A percentile compares a stretch with the other conserved stretches of the same genome.
These are phyloP conservation scores for Cylindrotheca fusiformis DNA, from an alignment of 108 stramenopile species.

Conservation along the genomic window DNA sequence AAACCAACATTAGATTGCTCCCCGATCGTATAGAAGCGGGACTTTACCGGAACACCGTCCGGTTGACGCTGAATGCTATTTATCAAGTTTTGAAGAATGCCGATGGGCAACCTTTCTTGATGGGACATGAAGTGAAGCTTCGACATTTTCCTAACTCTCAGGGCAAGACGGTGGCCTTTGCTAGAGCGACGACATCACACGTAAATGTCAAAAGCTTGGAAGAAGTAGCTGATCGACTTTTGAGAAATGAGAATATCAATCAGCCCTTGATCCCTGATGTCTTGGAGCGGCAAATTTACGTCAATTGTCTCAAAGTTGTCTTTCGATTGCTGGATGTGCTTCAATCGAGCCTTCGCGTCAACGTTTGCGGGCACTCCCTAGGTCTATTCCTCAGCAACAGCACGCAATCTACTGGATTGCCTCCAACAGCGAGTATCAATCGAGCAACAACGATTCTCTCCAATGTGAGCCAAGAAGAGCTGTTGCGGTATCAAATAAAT, in stretches of 20 bases:
- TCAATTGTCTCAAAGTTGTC: conserved; percentile 29
- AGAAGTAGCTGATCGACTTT: conserved; percentile 25
- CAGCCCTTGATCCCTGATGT: conserved; percentile 24
- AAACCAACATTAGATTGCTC: conserved; percentile 7
- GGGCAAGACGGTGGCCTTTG: not conserved
- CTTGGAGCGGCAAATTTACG: conserved; percentile 32
- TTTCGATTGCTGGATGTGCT: conserved; percentile 14
- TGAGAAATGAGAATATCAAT: conserved; percentile 26
- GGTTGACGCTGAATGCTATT: conserved; percentile 14
- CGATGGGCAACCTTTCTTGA: conserved; percentile 8
- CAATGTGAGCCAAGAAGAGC: not conserved
- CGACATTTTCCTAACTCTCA: not conserved
- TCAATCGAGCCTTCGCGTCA: not conserved
- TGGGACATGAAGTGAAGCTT: not conserved
- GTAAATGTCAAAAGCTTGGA: conserved; percentile 21
- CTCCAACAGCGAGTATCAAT: not conserved
- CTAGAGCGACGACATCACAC: not conserved
- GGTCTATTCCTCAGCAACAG: not conserved
- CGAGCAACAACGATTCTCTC: not conserved
- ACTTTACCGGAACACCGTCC: conserved; percentile 14
- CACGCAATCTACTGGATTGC: not conserved
- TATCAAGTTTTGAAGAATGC: conserved; percentile 3
- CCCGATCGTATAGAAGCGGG: conserved; percentile 14
- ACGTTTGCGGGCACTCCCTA: not conserved
- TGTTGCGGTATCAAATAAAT: not conserved